Conservation (phyloP, 306 rosid species). For the Heteromeles arbutifolia region DNA sequence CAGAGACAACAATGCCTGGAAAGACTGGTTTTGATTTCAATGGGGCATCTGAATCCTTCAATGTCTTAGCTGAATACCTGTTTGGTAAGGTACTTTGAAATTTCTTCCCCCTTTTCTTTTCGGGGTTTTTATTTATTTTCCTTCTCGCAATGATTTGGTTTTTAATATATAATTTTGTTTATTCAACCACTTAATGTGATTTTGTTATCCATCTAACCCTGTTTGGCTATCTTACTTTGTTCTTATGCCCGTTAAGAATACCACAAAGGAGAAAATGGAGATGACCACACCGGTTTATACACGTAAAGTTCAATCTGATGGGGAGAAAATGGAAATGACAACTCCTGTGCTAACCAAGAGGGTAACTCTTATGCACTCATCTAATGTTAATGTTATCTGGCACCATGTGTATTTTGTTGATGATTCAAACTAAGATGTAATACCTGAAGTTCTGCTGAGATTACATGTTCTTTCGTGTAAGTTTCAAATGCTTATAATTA, state of each 20-base stretch:
- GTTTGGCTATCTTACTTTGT: neutral
- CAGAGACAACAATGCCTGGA: conserved; percentile 91
- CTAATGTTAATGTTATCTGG: neutral
- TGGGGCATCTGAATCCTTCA: conserved; percentile 77
- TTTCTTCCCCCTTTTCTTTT: neutral
- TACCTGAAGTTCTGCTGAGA: neutral
- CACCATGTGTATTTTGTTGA: neutral
- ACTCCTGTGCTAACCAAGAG: conserved; percentile 79
- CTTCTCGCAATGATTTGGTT: neutral
- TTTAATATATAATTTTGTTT: neutral
- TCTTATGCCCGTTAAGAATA: conserved; percentile 50
- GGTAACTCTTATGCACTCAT: conserved; percentile 37
- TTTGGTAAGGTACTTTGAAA: conserved; percentile 79
- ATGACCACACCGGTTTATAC: conserved; percentile 93
- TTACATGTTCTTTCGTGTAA: neutral
- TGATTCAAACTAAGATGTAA: neutral
- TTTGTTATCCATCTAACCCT: conserved; percentile 1
- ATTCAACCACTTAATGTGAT: neutral
- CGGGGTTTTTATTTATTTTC: neutral
- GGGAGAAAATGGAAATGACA: conserved; percentile 90
- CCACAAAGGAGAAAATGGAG: conserved; percentile 71
- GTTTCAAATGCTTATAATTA: neutral
- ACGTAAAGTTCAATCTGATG: conserved; percentile 51
- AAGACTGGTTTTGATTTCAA: conserved; percentile 71
- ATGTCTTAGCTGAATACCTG: conserved; percentile 81